These are phyloP conservation scores for Karstenula rhodostoma DNA, from an alignment of 2,329 filamentous ascomycete genomes.

Conservation along the genomic window DNA sequence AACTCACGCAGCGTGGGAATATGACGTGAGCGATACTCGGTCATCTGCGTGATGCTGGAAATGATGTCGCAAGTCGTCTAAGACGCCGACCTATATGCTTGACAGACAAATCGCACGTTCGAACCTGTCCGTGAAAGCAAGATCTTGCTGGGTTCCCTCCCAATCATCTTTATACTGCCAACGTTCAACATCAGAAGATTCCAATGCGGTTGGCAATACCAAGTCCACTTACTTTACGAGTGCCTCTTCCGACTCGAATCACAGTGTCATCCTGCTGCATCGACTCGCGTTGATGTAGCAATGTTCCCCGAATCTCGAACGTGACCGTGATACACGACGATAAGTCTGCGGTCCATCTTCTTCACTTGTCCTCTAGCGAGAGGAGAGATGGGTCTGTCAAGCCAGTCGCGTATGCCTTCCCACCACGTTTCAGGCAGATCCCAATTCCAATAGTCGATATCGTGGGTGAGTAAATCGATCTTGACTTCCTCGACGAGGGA, in stretches of 20 bases:
- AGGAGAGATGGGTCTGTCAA: constrained; percentile 28
- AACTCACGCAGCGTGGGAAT: too few relatives aligned
- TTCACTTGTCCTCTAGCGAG: constrained; percentile 17
- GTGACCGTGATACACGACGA: constrained; percentile 18
- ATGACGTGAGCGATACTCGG: too few relatives aligned
- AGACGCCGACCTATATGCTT: not conserved
- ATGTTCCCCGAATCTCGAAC: constrained; percentile 18
- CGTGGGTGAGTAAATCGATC: constrained; percentile 33
- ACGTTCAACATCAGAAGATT: not conserved
- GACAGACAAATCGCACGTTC: constrained; percentile 2
- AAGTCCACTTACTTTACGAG: constrained; percentile 14
- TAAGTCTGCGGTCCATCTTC: constrained; percentile 30
- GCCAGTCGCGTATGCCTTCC: constrained; percentile 37
- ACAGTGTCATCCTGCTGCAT: constrained; percentile 8
- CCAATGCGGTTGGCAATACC: too few relatives aligned
- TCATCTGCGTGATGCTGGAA: too few relatives aligned
- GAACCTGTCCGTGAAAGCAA: not conserved
- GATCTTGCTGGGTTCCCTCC: not conserved
- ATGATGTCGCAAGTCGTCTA: too few relatives aligned
- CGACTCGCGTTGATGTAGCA: constrained; percentile 37
- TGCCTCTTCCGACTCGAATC: constrained; percentile 10
- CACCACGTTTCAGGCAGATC: constrained; percentile 37
- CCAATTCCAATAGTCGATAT: constrained; percentile 32
- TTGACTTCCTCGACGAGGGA: constrained; percentile 36
- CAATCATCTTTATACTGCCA: constrained; percentile 4